Base-by-base conservation (phyloP, 169 alveolate species). In the Plasmodium yoelii region DNA sequence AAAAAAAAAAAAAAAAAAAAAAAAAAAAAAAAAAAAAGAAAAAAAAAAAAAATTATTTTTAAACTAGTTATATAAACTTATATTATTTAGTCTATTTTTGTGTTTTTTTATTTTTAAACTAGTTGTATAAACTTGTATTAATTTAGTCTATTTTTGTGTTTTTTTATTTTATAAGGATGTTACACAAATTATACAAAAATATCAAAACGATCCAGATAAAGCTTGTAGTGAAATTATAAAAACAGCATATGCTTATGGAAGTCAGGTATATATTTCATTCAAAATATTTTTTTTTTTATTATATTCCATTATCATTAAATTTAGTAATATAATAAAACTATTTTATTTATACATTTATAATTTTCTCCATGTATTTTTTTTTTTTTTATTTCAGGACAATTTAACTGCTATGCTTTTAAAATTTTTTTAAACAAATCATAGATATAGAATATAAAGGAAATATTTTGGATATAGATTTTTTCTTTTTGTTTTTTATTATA, bases 171-270 rank as follows among this genome's bases (percentile, higher is more conserved):
- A 19, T 57, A 19, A 82, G 90, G 86, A 82, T 24, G 75, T 82
- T 18, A 53, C 72, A 60, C 80, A 82, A 70, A 68, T 82, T 8
- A n/a, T 82, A 47, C 90, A 82, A 57, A 28, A 60, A 12, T 67
- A 82, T 24, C 51, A 67, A n/a, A 55, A 82, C 55, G 90, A 82
- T 28, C 90, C 90, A 51, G 90, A 82, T 42, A 82, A 82, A 65
- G 90, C 90, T 15, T 82, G 90, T 46, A 82, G 90, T 19, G 90
- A 82, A 55, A 82, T 82, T 39, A 82, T 82, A 44, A 82, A 82
- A 46, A 82, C 90, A 9, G 90, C 90, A 7, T 82, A 55, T 68
- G 74, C 82, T 18, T 68, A 70, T 19, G 90, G 90, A 34, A 82
- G 90, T 56, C 90, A 82, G 72, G 90, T 82, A 67, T 15, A 15